Base-by-base conservation (phyloP, 371 early-diverging fungal species). In the Rhizopus sp. region DNA sequence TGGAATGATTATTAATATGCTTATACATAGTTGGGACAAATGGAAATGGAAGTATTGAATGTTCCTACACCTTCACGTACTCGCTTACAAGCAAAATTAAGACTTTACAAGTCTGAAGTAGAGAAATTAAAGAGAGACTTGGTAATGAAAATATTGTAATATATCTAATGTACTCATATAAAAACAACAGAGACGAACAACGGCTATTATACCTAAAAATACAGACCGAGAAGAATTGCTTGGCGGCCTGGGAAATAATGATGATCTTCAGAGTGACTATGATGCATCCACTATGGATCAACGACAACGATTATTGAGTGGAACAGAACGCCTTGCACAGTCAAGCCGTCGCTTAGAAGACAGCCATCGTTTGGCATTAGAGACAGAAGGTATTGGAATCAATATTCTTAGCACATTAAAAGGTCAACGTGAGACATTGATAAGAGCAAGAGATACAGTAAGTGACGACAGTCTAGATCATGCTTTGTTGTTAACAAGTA, bases 351-450 rank as follows among this genome's bases (percentile, higher is more conserved):
- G 93, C 42, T 67, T 98, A 67, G 90, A 95, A 72, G 92, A 93
- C 38, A 91, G 93, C 31, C 94, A 93, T 68, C 82, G 93, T 37
- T 63, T 95, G 49, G 98, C 97, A 8, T 69, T 96, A 35, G 96
- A 98, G 61, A 93, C 96, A 13, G 95, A 97, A 78, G 66, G 84
- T 4, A 79, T 93, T 37, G 96, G 96, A 1, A 89, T 92, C 48
- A 83, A 83, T 32, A 95, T 96, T 33, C 68, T 97, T 49, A 82
- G 86, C 13, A 88, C 87, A 38, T 68, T 97, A 55, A 81, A 92
- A 52, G 77, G 86, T 15, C 98, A 97, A 73, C 78, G 98, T 31
- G 94, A 97, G 69, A 96, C 96, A 50, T 92, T 97, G 66, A 59
- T 86, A 30, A 75, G 92, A 48, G 92, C 96, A 16, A 76, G 92